Evolutionary conservation across 2,329 filamentous ascomycete species (phyloP), one percentile per base, ranked within the genome.

Genomic region (Colletotrichum australisinense): DNA sequence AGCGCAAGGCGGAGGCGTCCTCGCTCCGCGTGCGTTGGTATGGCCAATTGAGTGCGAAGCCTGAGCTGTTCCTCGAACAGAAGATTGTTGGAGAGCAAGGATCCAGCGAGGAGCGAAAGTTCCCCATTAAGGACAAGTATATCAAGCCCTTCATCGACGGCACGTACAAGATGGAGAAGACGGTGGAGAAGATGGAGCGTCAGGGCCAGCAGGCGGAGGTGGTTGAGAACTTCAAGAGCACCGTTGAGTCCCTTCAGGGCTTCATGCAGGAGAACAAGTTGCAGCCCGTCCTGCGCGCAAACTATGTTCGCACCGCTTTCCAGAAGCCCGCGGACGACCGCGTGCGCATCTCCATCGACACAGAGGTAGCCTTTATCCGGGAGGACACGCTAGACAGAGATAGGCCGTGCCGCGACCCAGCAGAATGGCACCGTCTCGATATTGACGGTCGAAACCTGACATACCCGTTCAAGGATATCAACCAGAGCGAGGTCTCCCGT

Each of bases 91-190:
- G 92, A 70, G 91, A 93, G 63, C 93, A 93, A 77, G 93, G 95
- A 75, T 90, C 88, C 67, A 97, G 93, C 81, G 91, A 93, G 76
- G 95, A 98, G 81, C 90, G 92, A 77, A 92, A 92, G 77, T 94
- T 98, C 78, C 87, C 90, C 26, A 94, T 98, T 84, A 99, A 99
- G 85, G 93, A 95, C 79, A 98, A 98, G 82, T 98, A 98, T 80
- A 88, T 98, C 74, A 92, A 95, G 81, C 88, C 92, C 1, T 98
- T 98, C 84, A 90, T 99, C 66, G 91, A 94, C 64, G 95, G 93
- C 62, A 90, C 97, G 76, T 98, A 98, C 83, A 92, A 93, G 78
- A 94, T 98, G 91, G 96, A 98, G 82, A 98, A 98, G 88, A 93
- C 91, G 67, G 86, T 98, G 32, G 88, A 93, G 78, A 97, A 98